phyloP scores from a whole-genome alignment of 257 asterid species.

The Solanum piurae region DNA sequence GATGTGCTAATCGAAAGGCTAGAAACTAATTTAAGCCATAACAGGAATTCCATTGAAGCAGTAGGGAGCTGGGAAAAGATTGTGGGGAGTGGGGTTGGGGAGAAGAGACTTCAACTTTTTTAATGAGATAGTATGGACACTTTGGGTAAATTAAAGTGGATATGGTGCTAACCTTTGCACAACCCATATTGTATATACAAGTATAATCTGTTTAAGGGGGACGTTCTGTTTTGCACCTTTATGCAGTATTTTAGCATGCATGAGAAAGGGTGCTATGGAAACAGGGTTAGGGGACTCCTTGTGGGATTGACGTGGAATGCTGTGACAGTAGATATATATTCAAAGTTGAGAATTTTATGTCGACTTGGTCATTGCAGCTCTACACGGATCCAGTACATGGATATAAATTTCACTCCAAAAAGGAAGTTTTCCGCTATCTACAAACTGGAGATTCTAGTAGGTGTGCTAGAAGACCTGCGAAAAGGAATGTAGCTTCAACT shows the following conservation, averaged over 20 bases:
- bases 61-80: not conserved
- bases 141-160: not conserved
- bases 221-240: not conserved
- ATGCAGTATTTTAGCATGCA: not conserved
- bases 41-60: not conserved
- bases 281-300: not conserved
- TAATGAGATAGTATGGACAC: not conserved
- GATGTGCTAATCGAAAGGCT: not conserved
- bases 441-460: constrained; percentile 5
- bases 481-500: not conserved
- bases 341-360: not conserved
- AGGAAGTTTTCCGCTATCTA: constrained; percentile 3
- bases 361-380: constrained; percentile 1
- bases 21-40: not conserved
- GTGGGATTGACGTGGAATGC: not conserved
- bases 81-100: not conserved
- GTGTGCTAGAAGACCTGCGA: not conserved
- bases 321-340: not conserved
- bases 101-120: not conserved
- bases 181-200: not conserved
- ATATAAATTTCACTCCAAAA: constrained; percentile 1
- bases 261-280: not conserved
- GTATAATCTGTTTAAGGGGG: not conserved
- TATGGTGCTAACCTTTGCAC: not conserved
- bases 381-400: constrained; percentile 10